Percentiles rank a stretch among this genome's conserved stretches.
These are phyloP conservation scores for Plasmodium gallinaceum DNA, from an alignment of 169 alveolate species.

Conservation along the genomic window DNA sequence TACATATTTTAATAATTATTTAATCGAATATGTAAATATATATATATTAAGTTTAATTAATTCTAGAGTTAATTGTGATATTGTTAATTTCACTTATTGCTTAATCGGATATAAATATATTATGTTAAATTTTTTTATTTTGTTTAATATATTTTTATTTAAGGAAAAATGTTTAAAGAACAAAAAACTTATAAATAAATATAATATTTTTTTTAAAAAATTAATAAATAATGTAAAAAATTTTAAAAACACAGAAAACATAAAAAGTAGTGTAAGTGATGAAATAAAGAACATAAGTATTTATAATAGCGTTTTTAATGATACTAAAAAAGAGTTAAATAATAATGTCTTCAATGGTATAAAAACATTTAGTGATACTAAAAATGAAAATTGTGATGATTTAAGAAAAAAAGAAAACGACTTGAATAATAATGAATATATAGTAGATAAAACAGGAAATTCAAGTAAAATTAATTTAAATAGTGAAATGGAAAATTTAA, in stretches of 20 bases:
- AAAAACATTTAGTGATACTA: too few relatives aligned
- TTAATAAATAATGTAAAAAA: background rate
- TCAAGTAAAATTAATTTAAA: too few relatives aligned
- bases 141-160: conserved; percentile 50
- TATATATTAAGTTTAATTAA: conserved; percentile 52
- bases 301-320: background rate
- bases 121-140: conserved; percentile 46
- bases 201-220: conserved; percentile 18
- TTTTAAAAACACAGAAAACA: background rate
- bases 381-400: too few relatives aligned
- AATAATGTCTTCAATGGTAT: too few relatives aligned
- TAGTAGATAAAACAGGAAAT: too few relatives aligned
- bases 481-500: too few relatives aligned
- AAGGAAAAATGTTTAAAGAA: conserved; percentile 34
- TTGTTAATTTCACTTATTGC: conserved; percentile 25
- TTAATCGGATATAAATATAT: conserved; percentile 48
- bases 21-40: conserved; percentile 61
- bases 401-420: too few relatives aligned
- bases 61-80: conserved; percentile 64
- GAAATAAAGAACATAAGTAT: background rate
- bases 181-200: conserved; percentile 17
- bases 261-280: background rate
- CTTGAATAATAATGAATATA: too few relatives aligned
- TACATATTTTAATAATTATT: conserved; percentile 57
- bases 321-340: too few relatives aligned